Base-by-base conservation (phyloP, 441 rosid species). In the Theobroma grandiflorum region DNA sequence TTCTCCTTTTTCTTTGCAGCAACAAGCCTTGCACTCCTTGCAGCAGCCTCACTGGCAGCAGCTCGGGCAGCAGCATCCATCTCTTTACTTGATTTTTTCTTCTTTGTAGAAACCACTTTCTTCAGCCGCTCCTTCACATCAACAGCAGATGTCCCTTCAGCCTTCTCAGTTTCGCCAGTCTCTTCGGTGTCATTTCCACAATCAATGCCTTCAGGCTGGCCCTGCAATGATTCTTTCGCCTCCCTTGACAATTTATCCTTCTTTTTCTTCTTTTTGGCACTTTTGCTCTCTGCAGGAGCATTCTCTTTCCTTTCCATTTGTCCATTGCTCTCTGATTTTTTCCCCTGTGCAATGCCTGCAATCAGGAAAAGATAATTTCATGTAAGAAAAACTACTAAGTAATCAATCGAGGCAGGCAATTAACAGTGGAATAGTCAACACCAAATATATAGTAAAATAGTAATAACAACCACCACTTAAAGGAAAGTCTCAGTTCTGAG, bases 1-100 rank as follows among this genome's bases (percentile, higher is more conserved):
- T 94, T 92, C 89, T 91, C 98, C 78, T 92, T 94, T 82, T 95
- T 95, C 94, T 94, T 92, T 15, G 96, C 93, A 49, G 95, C 94
- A 6, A 91, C 93, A 74, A 95, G 91, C 88, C 74, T 94, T 11
- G 94, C 97, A 57, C 76, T 89, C 82, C 92, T 91, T 10, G 90
- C 91, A 77, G 98, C 93, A 65, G 93, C 98, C 86, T 95, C 97
- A 63, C 68, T 74, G 12, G 97, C 96, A 42, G 90, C 98, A 53
- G 92, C 92, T 79, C 85, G 83, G 0, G 98, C 92, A 42, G 93
- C 95, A 31, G 87, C 84, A 81, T 90, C 97, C 82, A 86, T 81
- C 88, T 93, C 97, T 88, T 90, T 92, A 84, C 85, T 76, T 0
- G 93, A 91, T 55, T 91, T 95, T 80, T 95, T 93, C 95, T 93